Evolutionary conservation across 495 filamentous ascomycete genomes (phyloP).

Genomic region (Aspergillus campestris): DNA sequence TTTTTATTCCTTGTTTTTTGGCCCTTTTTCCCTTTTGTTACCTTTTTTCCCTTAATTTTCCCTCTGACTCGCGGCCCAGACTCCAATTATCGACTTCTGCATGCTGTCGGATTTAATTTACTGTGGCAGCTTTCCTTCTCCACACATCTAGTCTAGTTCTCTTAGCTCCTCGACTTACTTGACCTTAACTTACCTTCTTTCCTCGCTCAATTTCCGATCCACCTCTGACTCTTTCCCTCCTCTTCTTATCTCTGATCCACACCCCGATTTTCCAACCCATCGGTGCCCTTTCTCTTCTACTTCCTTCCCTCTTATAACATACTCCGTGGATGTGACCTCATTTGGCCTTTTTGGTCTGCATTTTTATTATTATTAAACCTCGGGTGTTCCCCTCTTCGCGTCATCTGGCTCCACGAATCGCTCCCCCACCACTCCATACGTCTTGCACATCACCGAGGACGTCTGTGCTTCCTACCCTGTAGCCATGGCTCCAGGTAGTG

Average conservation of each 20-base stretch:
- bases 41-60: background rate
- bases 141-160: conserved; percentile 9
- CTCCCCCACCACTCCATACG: conserved; percentile 15
- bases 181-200: conserved; percentile 1
- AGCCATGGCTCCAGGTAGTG: conserved; percentile 37
- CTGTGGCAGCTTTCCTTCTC: conserved; percentile 12
- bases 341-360: too few relatives aligned
- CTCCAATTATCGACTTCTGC: conserved; percentile 9
- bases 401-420: too few relatives aligned
- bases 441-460: too few relatives aligned
- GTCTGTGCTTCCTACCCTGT: conserved; percentile 1
- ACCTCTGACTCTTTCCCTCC: background rate
- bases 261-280: background rate
- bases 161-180: conserved; percentile 6
- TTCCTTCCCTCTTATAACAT: conserved; percentile 10
- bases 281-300: conserved; percentile 4
- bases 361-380: too few relatives aligned
- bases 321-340: too few relatives aligned
- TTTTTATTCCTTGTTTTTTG: too few relatives aligned
- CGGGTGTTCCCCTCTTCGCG: too few relatives aligned
- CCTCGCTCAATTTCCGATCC: background rate
- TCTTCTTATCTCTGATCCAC: conserved; percentile 4
- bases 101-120: conserved; percentile 14
- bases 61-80: conserved; percentile 8
- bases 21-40: too few relatives aligned